Percentiles rank a stretch among this genome's conserved stretches.
These are phyloP conservation scores for Auriscalpium orientale DNA, from an alignment of 768 basidiomycete species.

Conservation along the genomic window DNA sequence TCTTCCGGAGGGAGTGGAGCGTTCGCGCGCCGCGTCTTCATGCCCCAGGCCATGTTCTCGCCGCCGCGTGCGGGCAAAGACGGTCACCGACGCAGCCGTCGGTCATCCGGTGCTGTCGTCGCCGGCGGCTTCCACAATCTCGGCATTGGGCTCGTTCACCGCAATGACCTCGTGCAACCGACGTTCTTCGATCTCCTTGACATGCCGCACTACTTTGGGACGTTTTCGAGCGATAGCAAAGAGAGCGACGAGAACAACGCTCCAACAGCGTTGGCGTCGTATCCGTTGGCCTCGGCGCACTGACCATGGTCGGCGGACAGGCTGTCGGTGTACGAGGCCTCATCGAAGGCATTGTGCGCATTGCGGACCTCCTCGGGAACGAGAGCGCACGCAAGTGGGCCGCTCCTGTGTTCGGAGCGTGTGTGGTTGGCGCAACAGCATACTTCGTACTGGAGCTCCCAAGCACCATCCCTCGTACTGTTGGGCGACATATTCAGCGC, in stretches of 20 bases:
- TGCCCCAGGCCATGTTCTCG: constrained; percentile 96
- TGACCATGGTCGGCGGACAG: constrained; percentile 86
- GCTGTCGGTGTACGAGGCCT: constrained; percentile 67
- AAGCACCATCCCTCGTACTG: constrained; percentile 76
- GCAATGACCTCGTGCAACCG: constrained; percentile 71
- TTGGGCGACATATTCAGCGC: constrained; percentile 76
- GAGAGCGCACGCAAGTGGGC: constrained; percentile 80
- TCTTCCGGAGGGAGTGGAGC: constrained; percentile 76
- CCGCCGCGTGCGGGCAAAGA: constrained; percentile 26
- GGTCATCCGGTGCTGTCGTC: constrained; percentile 44
- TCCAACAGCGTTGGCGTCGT: constrained; percentile 62
- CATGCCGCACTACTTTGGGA: constrained; percentile 68
- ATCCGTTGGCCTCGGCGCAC: constrained; percentile 73
- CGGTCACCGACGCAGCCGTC: constrained; percentile 31
- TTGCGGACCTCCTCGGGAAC: constrained; percentile 75
- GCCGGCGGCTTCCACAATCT: constrained; percentile 76
- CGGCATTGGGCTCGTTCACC: constrained; percentile 73
- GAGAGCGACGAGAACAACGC: constrained; percentile 37
- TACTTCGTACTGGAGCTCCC: constrained; percentile 89
- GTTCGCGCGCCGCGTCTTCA: constrained; percentile 75
- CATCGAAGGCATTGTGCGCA: constrained; percentile 68
- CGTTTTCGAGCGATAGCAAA: constrained; percentile 55
- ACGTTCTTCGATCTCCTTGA: constrained; percentile 83
- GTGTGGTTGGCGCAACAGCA: constrained; percentile 61
- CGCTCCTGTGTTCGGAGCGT: constrained; percentile 75